Percentiles rank a stretch among this genome's conserved stretches.
Evolutionary conservation across 208 protist species (phyloP).

Genomic region (Wallacemonas sp.): DNA sequence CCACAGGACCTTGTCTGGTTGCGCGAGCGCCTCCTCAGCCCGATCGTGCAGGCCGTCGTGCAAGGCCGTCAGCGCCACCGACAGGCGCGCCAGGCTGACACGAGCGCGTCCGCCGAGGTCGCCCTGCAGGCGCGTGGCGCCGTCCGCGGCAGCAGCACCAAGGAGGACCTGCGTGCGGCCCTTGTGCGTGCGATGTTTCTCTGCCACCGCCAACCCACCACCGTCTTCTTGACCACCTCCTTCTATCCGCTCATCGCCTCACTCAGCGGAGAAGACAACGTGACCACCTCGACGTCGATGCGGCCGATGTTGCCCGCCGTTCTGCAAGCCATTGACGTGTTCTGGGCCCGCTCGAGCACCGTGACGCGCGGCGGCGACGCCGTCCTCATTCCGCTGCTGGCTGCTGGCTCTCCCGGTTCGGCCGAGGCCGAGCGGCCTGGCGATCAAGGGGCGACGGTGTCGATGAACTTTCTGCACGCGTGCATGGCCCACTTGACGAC

Average conservation of each 20-base stretch:
- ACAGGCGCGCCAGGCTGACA: no score
- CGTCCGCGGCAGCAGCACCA: not conserved
- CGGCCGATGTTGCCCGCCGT: not conserved
- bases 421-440: no score
- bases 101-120: not conserved
- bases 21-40: not conserved
- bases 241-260: slow-evolving; percentile 1
- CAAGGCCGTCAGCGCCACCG: no score
- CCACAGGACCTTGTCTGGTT: not conserved
- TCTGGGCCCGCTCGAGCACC: slow-evolving; percentile 10
- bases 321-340: slow-evolving; percentile 11
- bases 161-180: slow-evolving; percentile 5
- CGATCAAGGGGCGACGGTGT: no score
- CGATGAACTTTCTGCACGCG: slow-evolving; percentile 13
- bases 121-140: no score
- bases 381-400: not conserved
- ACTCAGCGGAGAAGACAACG: not conserved
- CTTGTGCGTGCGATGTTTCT: slow-evolving; percentile 5
- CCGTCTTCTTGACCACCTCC: not conserved
- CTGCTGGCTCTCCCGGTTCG: no score
- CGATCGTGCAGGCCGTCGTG: not conserved
- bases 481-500: not conserved
- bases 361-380: slow-evolving; percentile 2
- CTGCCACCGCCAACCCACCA: slow-evolving; percentile 5
- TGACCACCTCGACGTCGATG: not conserved